These are phyloP conservation scores for Ceratocystis eucalypticola DNA, from an alignment of 2,329 filamentous ascomycete species.

Conservation along the genomic window DNA sequence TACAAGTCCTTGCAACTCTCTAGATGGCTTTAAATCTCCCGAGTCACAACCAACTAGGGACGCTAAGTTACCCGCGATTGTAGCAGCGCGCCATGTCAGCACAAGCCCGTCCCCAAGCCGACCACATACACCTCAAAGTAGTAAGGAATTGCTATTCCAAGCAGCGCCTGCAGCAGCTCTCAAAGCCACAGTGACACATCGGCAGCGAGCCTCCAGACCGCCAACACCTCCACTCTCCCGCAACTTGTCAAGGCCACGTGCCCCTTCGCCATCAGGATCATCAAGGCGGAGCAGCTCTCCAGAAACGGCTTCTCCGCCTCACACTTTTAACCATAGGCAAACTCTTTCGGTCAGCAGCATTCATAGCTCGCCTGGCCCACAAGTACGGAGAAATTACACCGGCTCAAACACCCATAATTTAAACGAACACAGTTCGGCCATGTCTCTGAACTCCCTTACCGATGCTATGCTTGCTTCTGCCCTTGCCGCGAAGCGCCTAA, in stretches of 20 bases:
- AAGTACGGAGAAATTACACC: slow-evolving; percentile 19
- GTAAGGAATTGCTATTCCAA: neutral
- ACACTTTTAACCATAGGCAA: slow-evolving; percentile 23
- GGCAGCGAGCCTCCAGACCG: slow-evolving; percentile 16
- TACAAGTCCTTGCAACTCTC: neutral
- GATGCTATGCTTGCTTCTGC: slow-evolving; percentile 64
- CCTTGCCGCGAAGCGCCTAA: slow-evolving; percentile 49
- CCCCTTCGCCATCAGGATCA: slow-evolving; percentile 25
- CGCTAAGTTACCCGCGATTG: neutral
- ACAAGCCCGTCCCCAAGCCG: slow-evolving; percentile 15
- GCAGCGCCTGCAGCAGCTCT: neutral
- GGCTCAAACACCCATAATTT: neutral
- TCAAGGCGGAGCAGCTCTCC: slow-evolving; percentile 23
- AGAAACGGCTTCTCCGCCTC: slow-evolving; percentile 23
- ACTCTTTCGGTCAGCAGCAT: slow-evolving; percentile 16
- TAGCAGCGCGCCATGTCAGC: slow-evolving; percentile 11
- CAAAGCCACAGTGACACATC: neutral
- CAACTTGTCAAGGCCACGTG: slow-evolving; percentile 15
- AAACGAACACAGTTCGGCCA: slow-evolving; percentile 20
- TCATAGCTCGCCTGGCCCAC: slow-evolving; percentile 8
- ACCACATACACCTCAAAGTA: slow-evolving; percentile 3
- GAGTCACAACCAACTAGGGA: neutral
- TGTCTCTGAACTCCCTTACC: slow-evolving; percentile 52
- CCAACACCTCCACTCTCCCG: slow-evolving; percentile 16
- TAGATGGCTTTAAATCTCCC: neutral